Percentiles rank a stretch among this genome's conserved stretches.
These are phyloP conservation scores for Acer saccharum DNA, from an alignment of 345 rosid species.

Conservation along the genomic window DNA sequence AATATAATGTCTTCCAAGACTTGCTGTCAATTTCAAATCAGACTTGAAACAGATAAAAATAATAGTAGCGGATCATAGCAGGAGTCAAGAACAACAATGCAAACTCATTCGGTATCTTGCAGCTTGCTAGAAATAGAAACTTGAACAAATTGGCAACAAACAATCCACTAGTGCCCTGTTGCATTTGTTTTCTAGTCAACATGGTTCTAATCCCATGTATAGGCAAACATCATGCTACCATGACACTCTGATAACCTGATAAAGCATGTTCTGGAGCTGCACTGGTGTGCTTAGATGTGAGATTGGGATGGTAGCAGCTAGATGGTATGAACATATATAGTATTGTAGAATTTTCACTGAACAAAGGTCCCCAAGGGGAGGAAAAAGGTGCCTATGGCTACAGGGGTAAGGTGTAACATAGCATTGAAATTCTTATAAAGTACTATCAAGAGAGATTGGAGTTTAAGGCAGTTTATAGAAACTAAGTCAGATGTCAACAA, in stretches of 20 bases:
- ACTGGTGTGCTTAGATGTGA: background rate
- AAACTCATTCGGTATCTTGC: background rate
- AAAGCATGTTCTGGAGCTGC: background rate
- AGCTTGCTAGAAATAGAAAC: constrained; percentile 1
- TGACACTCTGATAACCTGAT: background rate
- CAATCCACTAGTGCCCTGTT: constrained; percentile 4
- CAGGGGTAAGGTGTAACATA: background rate
- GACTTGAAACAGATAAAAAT: background rate
- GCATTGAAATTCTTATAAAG: background rate
- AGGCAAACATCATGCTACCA: background rate
- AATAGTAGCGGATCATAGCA: background rate
- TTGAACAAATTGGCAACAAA: background rate
- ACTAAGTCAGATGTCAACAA: background rate
- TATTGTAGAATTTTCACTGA: background rate
- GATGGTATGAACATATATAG: background rate
- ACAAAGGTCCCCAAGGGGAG: background rate
- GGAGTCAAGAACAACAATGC: background rate
- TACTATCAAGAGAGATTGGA: background rate
- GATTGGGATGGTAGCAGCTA: background rate
- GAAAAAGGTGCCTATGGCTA: background rate
- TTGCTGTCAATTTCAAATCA: background rate
- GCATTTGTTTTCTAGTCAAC: background rate
- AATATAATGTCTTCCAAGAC: background rate
- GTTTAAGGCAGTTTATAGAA: background rate
- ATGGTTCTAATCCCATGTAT: background rate